phyloP scores from a whole-genome alignment of 176 grass and related monocot species.

The Pharus latifolius region DNA sequence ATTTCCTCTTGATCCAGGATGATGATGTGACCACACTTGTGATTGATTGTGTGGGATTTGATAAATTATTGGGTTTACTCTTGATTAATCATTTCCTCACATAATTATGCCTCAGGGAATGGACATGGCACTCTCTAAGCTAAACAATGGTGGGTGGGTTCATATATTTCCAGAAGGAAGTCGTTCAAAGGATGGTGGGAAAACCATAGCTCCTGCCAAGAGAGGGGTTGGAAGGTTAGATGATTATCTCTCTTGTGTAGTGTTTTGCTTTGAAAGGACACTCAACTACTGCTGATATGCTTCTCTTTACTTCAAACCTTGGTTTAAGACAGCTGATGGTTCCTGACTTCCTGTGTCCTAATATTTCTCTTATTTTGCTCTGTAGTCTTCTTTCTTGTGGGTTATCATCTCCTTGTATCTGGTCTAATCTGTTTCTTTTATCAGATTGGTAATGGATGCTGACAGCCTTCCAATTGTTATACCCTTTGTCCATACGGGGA shows the following conservation, averaged over 20 bases:
- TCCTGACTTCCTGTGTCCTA: no score
- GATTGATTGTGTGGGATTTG: neutral
- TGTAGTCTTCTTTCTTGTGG: neutral
- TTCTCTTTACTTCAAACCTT: neutral
- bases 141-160: conserved; percentile 95
- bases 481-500: conserved; percentile 88
- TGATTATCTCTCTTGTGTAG: neutral
- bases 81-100: neutral
- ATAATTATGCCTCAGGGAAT: conserved; percentile 45
- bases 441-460: conserved; percentile 87
- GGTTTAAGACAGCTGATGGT: no score
- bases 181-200: conserved; percentile 83
- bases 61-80: neutral
- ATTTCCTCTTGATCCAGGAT: neutral
- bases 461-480: conserved; percentile 66
- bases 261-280: neutral
- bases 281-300: neutral
- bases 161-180: conserved; percentile 99
- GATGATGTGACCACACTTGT: neutral
- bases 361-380: no score
- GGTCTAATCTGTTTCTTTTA: conserved; percentile 6
- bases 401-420: neutral
- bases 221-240: conserved; percentile 93
- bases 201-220: conserved; percentile 71
- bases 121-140: conserved; percentile 85